Conservation (phyloP, 768 basidiomycete species). For the Psilocybe tampanensis region DNA sequence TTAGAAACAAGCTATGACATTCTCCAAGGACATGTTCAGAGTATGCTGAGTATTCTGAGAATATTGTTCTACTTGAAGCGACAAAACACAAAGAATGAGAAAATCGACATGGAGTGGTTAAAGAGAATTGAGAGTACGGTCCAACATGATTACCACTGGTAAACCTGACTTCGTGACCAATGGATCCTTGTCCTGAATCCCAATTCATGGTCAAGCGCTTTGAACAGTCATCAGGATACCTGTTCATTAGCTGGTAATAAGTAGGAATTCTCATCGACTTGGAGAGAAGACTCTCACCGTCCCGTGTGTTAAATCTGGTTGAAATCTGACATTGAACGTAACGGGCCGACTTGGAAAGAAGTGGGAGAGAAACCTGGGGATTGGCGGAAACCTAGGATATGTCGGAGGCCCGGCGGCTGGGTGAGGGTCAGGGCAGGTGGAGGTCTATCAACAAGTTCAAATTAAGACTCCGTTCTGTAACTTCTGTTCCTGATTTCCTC, state of each 20-base stretch:
- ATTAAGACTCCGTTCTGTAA: too few species aligned
- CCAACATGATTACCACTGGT: too few species aligned
- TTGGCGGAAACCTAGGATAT: too few species aligned
- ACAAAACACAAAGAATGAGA: neutral
- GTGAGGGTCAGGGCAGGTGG: neutral
- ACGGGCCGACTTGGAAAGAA: too few species aligned
- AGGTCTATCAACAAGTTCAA: neutral
- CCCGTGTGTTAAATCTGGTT: too few species aligned
- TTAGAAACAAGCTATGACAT: slow-evolving; percentile 1
- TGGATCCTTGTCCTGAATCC: too few species aligned
- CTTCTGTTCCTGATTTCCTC: neutral
- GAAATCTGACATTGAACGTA: too few species aligned
- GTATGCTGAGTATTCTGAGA: slow-evolving; percentile 1
- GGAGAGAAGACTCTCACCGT: neutral
- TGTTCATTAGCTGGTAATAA: too few species aligned
- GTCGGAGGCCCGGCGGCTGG: too few species aligned
- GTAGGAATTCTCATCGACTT: neutral
- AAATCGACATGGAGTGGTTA: neutral
- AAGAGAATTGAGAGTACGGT: neutral
- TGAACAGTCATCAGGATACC: too few species aligned
- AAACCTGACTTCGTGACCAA: too few species aligned
- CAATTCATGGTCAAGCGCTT: neutral
- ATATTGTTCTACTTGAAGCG: slow-evolving; percentile 1
- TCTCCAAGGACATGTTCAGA: neutral
- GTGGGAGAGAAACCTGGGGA: too few species aligned